Conservation (phyloP, 305 asterid genomes). For the Fraxinus greggii region DNA sequence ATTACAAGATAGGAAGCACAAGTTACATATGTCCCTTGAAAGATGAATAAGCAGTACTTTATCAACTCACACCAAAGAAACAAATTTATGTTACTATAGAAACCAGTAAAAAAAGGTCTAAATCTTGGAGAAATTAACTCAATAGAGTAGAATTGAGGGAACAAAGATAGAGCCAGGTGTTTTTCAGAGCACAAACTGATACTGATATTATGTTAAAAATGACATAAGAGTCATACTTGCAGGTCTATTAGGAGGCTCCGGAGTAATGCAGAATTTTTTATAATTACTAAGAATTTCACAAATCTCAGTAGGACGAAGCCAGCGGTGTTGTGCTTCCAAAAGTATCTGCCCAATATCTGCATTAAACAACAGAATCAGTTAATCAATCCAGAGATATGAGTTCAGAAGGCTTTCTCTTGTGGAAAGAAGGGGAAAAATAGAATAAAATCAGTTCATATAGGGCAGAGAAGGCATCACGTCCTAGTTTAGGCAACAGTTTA, state of each 20-base stretch:
- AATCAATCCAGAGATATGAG: conserved; percentile 2
- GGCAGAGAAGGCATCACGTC: background rate
- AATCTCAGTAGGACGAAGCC: conserved; percentile 98
- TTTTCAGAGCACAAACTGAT: background rate
- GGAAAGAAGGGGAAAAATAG: background rate
- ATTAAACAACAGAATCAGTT: conserved; percentile 29
- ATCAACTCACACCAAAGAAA: background rate
- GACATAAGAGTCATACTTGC: conserved; percentile 52
- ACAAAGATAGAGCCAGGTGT: background rate
- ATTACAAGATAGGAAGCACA: background rate
- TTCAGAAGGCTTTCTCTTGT: background rate
- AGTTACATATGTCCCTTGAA: background rate
- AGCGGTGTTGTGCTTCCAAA: conserved; percentile 82
- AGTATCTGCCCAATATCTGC: conserved; percentile 93
- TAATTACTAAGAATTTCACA: conserved; percentile 83
- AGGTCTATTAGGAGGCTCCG: conserved; percentile 91
- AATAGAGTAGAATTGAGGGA: background rate
- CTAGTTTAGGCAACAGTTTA: background rate
- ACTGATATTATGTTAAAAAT: background rate
- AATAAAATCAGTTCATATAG: background rate
- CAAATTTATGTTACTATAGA: background rate
- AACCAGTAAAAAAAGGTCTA: background rate
- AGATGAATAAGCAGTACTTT: background rate
- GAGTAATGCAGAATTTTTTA: conserved; percentile 64
- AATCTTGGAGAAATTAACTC: background rate